Evolutionary conservation across 23 red algal genomes (phyloP).

Genomic region (Gracilaria caudata): DNA sequence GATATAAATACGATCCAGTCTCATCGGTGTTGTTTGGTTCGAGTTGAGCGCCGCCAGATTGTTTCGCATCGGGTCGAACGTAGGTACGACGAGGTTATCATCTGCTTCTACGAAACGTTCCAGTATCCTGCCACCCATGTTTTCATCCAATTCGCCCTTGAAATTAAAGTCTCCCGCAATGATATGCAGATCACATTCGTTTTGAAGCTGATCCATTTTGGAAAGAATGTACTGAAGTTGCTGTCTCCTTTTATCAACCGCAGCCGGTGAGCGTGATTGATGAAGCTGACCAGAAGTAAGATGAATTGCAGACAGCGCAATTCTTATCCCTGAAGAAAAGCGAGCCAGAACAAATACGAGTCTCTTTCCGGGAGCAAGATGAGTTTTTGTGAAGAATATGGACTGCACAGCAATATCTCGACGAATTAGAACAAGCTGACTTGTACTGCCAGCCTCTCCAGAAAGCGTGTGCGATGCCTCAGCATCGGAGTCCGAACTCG

Average conservation of each 20-base stretch:
- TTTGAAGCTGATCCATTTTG: slow-evolving; percentile 7
- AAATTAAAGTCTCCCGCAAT: slow-evolving; percentile 22
- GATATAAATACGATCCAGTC: slow-evolving; percentile 12
- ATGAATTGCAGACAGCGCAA: background rate
- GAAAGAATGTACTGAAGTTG: slow-evolving; percentile 5
- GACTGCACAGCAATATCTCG: background rate
- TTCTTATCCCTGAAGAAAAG: background rate
- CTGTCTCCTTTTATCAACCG: background rate
- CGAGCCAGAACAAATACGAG: background rate
- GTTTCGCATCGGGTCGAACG: background rate
- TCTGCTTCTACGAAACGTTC: background rate
- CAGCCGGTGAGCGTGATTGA: background rate
- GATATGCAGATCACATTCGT: slow-evolving; percentile 17
- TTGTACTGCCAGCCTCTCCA: background rate
- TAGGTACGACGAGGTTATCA: background rate
- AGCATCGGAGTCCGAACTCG: background rate
- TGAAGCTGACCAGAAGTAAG: slow-evolving; percentile 25
- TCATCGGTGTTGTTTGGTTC: background rate
- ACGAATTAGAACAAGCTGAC: slow-evolving; percentile 10
- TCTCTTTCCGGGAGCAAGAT: background rate
- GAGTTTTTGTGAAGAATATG: slow-evolving; percentile 11
- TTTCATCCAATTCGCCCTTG: slow-evolving; percentile 8
- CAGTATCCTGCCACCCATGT: background rate
- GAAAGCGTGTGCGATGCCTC: background rate
- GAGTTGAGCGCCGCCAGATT: background rate